Conservation (phyloP, 164 flowering plant genomes). For the Vitis cinerea region DNA sequence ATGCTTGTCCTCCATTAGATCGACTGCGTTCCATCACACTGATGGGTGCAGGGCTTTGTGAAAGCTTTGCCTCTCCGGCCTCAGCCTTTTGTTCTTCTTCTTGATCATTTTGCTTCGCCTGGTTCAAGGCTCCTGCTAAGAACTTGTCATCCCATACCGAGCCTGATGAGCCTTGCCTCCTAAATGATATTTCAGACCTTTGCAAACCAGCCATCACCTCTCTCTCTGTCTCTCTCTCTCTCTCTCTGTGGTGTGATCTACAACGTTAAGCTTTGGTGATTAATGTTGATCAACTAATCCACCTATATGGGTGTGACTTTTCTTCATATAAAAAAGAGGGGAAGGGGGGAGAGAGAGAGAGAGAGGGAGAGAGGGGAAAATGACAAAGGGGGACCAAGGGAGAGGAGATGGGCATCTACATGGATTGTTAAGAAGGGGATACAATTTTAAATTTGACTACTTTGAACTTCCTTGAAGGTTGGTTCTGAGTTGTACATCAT, state of each 20-base stretch:
- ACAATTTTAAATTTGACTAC: no score
- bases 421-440: background rate
- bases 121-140: constrained; percentile 39
- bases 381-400: background rate
- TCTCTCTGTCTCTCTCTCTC: constrained; percentile 11
- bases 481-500: no score
- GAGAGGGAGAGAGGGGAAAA: background rate
- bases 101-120: constrained; percentile 7
- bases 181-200: constrained; percentile 67
- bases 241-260: background rate
- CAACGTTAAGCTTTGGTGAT: background rate
- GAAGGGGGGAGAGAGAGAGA: background rate
- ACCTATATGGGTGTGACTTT: background rate
- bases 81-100: constrained; percentile 6
- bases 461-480: no score
- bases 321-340: background rate
- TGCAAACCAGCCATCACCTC: constrained; percentile 51
- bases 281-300: background rate
- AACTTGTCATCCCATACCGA: constrained; percentile 76
- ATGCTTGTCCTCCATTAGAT: constrained; percentile 17
- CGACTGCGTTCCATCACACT: constrained; percentile 16
- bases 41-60: constrained; percentile 8
- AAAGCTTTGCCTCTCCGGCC: background rate
- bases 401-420: background rate
- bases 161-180: constrained; percentile 90